Base-by-base conservation (phyloP, 257 asterid genomes). In the Solanum sitiens region DNA sequence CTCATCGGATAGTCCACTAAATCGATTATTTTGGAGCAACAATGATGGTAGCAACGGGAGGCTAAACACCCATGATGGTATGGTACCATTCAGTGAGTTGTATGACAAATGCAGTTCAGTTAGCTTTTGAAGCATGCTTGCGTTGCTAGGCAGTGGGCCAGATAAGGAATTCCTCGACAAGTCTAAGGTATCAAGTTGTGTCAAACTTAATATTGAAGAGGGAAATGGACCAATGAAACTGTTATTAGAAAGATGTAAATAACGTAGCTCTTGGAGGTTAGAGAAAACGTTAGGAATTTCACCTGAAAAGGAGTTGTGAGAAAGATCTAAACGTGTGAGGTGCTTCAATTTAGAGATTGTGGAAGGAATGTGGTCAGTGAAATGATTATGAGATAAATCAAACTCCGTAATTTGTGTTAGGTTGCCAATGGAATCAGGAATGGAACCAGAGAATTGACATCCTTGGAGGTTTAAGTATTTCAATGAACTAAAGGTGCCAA, bases 41-140 rank as follows among this genome's bases (percentile, higher is more conserved):
- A 47, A 1, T 4, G 7, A 12, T 12, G 4, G 0, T 4, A 35
- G 7, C 1, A 1, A 14, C 14, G 20, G 56, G 0, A 47, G 61
- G 61, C 1, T 50, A 50, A 50, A 15, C 61, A 50, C 21, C 61
- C 61, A 50, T 15, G 61, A 15, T 1, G 61, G 61, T 50, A 50
- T 50, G 61, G 61, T 50, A 15, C 61, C 61, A 50, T 50, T 15
- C 61, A 50, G 61, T 15, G 61, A 50, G 61, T 50, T 50, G 61
- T 50, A 5, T 0, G 0, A 0, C 0, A 50, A 50, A 0, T 15
- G 3, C 8, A 50, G 0, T 0, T 0, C 0, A 0, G 61, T 15
- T 50, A 50, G 61, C 1, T 50, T 50, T 50, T 0, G 61, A 50
- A 50, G 61, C 0, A 15, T 15, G 61, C 21, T 50, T 1, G 8